These are phyloP conservation scores for Wickerhamiella domercqiae DNA, from an alignment of 805 yeast genomes.

Conservation along the genomic window DNA sequence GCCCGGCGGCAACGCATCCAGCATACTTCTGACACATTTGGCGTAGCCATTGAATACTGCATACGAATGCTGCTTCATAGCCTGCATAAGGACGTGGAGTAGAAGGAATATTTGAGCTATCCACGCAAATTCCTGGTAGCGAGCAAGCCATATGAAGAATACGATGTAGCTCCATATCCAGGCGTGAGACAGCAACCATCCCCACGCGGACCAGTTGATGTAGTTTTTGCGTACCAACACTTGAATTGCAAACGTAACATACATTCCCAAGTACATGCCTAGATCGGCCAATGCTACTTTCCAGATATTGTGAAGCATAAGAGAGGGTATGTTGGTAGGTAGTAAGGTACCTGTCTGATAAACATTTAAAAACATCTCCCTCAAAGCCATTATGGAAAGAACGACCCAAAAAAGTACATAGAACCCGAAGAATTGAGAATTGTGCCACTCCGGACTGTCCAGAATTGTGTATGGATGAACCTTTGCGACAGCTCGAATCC, in stretches of 20 bases:
- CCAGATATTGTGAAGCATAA: conserved; percentile 45
- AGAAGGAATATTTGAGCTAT: conserved; percentile 74
- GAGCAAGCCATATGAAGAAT: conserved; percentile 43
- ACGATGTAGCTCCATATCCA: conserved; percentile 40
- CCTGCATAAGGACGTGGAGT: conserved; percentile 66
- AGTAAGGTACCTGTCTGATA: conserved; percentile 30
- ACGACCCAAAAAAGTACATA: conserved; percentile 40
- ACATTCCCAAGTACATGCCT: conserved; percentile 54
- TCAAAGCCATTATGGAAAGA: conserved; percentile 18
- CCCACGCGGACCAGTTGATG: conserved; percentile 47
- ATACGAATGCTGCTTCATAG: conserved; percentile 94
- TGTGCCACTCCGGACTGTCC: conserved; percentile 19
- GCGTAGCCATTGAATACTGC: conserved; percentile 85
- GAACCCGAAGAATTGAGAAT: conserved; percentile 50
- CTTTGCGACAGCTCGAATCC: conserved; percentile 15
- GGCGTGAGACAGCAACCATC: conserved; percentile 45
- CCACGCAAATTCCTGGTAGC: conserved; percentile 59
- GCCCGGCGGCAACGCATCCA: conserved; percentile 2
- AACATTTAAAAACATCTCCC: conserved; percentile 40
- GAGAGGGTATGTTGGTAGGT: conserved; percentile 39
- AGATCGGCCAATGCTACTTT: conserved; percentile 63
- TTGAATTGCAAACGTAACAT: conserved; percentile 48
- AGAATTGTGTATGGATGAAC: conserved; percentile 18
- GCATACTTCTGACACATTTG: conserved; percentile 21
- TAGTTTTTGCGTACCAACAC: conserved; percentile 29